Base-by-base conservation (phyloP, 345 rosid species). In the Citrus medica region DNA sequence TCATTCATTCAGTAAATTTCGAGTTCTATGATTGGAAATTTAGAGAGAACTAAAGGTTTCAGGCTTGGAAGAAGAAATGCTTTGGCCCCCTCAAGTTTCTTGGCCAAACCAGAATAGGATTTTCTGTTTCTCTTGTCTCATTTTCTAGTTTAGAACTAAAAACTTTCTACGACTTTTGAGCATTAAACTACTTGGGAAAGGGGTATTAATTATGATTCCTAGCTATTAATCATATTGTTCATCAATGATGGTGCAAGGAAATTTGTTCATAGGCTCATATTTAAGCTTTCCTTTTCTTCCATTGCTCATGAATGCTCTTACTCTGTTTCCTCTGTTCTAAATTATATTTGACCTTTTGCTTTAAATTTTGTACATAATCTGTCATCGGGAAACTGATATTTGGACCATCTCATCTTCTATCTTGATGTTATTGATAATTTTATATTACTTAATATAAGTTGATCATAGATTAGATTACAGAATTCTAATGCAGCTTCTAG, bases 281-380 rank as follows among this genome's bases (percentile, higher is more conserved):
- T 61, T 30, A 12, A 61, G 2, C 17, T 62, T 25, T 27, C 16
- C 35, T 62, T 62, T 28, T 53, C 1, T 32, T 6, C 17, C 7
- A 0, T 9, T 13, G 22, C 28, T 13, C 2, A 14, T 33, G 19
- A 58, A 67, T 73, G 38, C 64, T 42, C 30, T 6, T 14, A 58
- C 58, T 71, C 69, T 25, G 76, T 63, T 61, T 35, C 27, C 32
- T 37, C 62, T 78, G 72, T 67, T 48, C 40, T 13, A 28, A 70
- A 48, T 27, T 13, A 2, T n/a, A 9, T 59, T n/a, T 9, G 62
- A 59, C 3, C 62, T 59, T 59, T 59, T 24, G 27, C 0, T 1
- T 59, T 22, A 2, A n/a, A 6, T 22, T n/a, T 59, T 59, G 12
- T 59, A 22, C 28, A 9, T 59, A n/a, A 59, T 42, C 48, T 42